Base-by-base conservation (phyloP, 2,329 filamentous ascomycete species). In the Immersiporthe knoxdaviesiana region DNA sequence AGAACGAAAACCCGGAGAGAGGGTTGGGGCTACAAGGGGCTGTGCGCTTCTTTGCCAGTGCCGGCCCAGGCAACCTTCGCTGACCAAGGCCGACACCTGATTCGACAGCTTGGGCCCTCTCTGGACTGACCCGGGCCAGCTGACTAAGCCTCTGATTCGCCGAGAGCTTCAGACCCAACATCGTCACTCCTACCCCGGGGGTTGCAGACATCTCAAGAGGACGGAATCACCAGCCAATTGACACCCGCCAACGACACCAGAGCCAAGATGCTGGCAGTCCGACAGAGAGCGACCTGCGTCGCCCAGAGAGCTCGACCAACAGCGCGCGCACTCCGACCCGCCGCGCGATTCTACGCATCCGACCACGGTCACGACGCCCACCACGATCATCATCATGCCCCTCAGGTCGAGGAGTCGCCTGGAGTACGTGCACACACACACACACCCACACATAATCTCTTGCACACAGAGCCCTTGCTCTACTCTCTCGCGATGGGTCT, bases 321-420 rank as follows among this genome's bases (percentile, higher is more conserved):
- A 32, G 27, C 32, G 7, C 44, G 56, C 16, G 24, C 71, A 44
- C 73, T 76, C 65, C 79, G 78, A 24, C 67, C 63, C 47, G 65
- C 67, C 71, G 75, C 81, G 72, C 83, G 85, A 75, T 81, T 80
- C 70, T 88, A 88, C 77, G 86, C 85, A 73, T 88, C 85, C 76
- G 82, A 84, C 72, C 84, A 86, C 74, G 81, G 78, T 70, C 80
- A 83, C 73, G 77, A 75, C 76, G 75, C 80, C 72, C 76, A 74
- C 66, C 81, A 83, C 76, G 74, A 81, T 71, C 76, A 74, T 65
- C 79, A 83, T 73, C 78, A 76, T 68, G 75, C 81, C 70, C 81
- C 76, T 66, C 70, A 76, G 47, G 80, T 83, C 71, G 82, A 84
- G 74, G 87, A 89, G 79, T 81, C 82, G 70, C 81, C 88, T 75